Evolutionary conservation across 2,329 filamentous ascomycete genomes (phyloP), one percentile per base, ranked within the genome.

Genomic region (Paraphaeosphaeria sporulosa): DNA sequence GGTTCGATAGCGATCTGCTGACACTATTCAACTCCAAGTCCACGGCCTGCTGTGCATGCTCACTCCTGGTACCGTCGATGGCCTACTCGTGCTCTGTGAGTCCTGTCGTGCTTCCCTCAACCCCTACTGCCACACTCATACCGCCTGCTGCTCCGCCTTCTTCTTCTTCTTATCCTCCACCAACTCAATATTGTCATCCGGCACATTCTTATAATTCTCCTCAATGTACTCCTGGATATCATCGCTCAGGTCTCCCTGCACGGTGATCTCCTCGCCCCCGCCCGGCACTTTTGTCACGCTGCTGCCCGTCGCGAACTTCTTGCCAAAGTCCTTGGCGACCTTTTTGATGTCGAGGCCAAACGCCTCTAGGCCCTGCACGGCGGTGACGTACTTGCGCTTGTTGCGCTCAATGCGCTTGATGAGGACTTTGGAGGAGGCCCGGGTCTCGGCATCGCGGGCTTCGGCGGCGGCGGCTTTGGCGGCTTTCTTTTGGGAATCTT

Each of bases 401-500:
- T 97, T 98, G 64, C 95, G 89, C 84, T 98, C 95, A 71, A 99
- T 95, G 27, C 95, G 92, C 86, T 97, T 97, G 82, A 99, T 97
- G 59, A 88, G 89, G 56, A 99, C 83, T 74, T 93, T 90, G 66
- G 90, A 92, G 62, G 90, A 88, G 40, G 93, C 92, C 69, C 94
- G 90, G 74, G 90, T 89, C 76, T 94, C 92, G 25, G 89, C 89
- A 65, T 94, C 89, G 76, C 93, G 93, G 64, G 90, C 87, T 80
- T 97, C 94, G 21, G 89, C 90, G 27, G 93, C 90, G 66, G 93
- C 92, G 55, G 95, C 95, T 83, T 97, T 97, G 59, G 93, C 92
- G 40, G 94, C 91, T 82, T 99, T 98, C 85, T 98, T 99, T 72
- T 93, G 90, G 36, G 94, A 93, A 79, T 99, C 95, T 79, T 97